Evolutionary conservation across 208 protist genomes (phyloP).

Genomic region (Phytomonas sp.): DNA sequence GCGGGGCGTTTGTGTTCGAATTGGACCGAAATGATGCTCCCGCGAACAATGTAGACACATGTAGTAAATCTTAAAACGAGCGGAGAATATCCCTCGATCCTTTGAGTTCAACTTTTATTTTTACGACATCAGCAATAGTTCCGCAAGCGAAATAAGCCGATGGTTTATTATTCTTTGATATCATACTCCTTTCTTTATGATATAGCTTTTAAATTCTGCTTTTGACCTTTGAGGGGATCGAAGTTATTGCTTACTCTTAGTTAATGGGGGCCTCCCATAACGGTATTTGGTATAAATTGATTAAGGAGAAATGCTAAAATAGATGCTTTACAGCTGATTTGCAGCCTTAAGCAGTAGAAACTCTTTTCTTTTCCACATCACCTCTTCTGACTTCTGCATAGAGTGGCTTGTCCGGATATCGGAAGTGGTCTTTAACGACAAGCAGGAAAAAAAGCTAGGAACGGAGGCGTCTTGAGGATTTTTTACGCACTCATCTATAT

Average conservation of each 20-base stretch:
- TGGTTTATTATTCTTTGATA: background rate
- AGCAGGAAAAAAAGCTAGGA: background rate
- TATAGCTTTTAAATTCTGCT: conserved; percentile 1
- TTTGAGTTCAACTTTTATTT: background rate
- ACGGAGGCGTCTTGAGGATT: background rate
- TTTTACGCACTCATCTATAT: background rate
- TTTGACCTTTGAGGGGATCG: background rate
- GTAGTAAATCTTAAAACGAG: background rate
- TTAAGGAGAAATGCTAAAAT: background rate
- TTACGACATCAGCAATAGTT: background rate
- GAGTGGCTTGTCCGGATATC: background rate
- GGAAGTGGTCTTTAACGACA: background rate
- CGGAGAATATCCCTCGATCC: background rate
- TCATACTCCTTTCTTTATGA: conserved; percentile 9
- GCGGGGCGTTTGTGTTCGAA: too few relatives aligned
- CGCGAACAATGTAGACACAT: background rate
- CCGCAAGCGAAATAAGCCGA: background rate
- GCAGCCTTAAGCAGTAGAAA: background rate
- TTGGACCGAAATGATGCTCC: too few relatives aligned
- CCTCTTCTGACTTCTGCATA: conserved; percentile 6
- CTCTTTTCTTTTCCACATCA: background rate
- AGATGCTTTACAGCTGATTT: background rate
- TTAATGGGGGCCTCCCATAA: background rate
- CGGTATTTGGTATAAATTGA: background rate
- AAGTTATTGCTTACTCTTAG: background rate